These are phyloP conservation scores for Osmanthus fragrans DNA, from an alignment of 257 asterid species.

Conservation along the genomic window DNA sequence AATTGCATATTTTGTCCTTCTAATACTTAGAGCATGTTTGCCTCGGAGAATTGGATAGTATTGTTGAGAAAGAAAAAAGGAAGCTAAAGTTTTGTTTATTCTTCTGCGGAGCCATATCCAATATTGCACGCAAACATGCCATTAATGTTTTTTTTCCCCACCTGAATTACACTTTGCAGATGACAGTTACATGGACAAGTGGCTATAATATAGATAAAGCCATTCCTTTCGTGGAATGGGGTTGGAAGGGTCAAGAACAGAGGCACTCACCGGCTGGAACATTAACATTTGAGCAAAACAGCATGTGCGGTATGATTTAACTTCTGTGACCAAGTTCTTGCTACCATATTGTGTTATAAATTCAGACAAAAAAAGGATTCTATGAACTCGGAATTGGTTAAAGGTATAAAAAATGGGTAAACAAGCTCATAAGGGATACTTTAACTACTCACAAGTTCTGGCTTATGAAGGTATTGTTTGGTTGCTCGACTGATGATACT, in stretches of 20 bases:
- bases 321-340: background rate
- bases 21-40: background rate
- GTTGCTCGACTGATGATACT: background rate
- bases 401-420: background rate
- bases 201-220: constrained; percentile 78
- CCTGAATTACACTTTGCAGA: constrained; percentile 39
- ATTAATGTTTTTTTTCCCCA: background rate
- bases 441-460: background rate
- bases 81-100: too few species aligned
- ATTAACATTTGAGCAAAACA: constrained; percentile 63
- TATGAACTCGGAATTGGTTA: background rate
- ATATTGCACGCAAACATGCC: background rate
- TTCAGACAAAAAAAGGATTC: background rate
- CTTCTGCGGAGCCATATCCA: background rate
- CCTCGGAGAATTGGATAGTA: too few species aligned
- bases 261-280: constrained; percentile 73
- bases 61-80: too few species aligned
- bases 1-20: background rate
- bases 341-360: background rate
- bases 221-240: constrained; percentile 72
- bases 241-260: constrained; percentile 39
- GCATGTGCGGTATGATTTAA: constrained; percentile 81
- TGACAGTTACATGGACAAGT: constrained; percentile 95
- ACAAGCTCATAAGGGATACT: background rate
- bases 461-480: background rate